phyloP scores from a whole-genome alignment of 495 filamentous ascomycete species.

The Xylaria acuta region DNA sequence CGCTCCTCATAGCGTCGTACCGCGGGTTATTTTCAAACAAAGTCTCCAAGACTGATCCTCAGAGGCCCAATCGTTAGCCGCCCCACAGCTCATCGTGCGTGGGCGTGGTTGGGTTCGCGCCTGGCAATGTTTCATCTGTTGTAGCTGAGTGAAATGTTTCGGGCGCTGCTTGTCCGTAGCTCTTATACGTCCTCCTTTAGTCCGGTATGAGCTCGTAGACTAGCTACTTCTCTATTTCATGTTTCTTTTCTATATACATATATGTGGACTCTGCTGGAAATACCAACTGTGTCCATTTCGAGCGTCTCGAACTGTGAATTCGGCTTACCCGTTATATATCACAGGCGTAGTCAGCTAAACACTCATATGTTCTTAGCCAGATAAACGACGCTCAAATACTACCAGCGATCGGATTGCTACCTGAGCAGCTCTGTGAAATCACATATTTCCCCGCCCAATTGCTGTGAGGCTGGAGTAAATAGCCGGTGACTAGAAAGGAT shows the following conservation, averaged over 20 bases:
- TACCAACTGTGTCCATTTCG: not conserved
- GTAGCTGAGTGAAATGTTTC: not conserved
- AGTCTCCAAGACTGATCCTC: not conserved
- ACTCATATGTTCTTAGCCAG: not conserved
- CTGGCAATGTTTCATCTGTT: not conserved
- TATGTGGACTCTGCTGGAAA: not conserved
- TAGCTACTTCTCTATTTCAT: not conserved
- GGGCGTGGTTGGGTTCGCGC: not conserved
- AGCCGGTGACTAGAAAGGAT: conserved; percentile 30
- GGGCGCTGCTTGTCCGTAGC: conserved; percentile 10
- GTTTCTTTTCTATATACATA: not conserved
- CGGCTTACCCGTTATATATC: not conserved
- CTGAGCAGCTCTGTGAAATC: not conserved
- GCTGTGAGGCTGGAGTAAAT: conserved; percentile 28
- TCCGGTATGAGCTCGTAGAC: not conserved
- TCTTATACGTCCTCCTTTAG: not conserved
- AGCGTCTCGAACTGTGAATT: not conserved
- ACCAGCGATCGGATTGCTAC: not conserved
- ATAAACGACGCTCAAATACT: not conserved
- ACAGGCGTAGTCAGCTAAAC: not conserved
- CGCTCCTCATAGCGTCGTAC: not conserved
- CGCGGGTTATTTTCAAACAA: conserved; percentile 3
- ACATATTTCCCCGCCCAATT: not conserved
- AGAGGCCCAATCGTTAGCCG: not conserved
- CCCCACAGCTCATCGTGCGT: not conserved